Conservation (phyloP, 164 flowering plant species). For the Kingdonia uniflora region DNA sequence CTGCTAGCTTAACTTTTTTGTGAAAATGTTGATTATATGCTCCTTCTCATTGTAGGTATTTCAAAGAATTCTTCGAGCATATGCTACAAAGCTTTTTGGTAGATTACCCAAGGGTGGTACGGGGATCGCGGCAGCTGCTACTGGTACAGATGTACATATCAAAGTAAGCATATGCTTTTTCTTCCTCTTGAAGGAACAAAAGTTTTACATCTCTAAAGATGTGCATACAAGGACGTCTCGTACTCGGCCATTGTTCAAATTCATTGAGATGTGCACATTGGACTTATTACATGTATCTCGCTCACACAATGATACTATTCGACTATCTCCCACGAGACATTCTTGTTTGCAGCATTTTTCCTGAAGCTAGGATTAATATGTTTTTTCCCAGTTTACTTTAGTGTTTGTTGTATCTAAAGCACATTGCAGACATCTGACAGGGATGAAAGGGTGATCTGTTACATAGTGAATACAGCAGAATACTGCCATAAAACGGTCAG, state of each 20-base stretch:
- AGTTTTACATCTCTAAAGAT: too few relatives aligned
- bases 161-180: constrained; percentile 38
- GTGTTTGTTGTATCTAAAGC: constrained; percentile 1
- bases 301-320: too few relatives aligned
- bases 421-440: constrained; percentile 69
- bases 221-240: too few relatives aligned
- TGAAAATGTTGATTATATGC: too few relatives aligned
- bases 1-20: too few relatives aligned
- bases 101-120: constrained; percentile 90
- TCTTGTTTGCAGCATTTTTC: too few relatives aligned
- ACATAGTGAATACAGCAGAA: constrained; percentile 92
- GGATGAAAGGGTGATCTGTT: constrained; percentile 85
- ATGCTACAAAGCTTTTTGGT: constrained; percentile 78
- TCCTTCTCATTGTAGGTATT: constrained; percentile 40
- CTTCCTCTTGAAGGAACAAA: too few relatives aligned
- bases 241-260: too few relatives aligned
- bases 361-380: neutral
- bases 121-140: constrained; percentile 95
- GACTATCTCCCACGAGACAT: too few relatives aligned
- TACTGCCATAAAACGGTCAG: constrained; percentile 93
- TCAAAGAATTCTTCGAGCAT: constrained; percentile 80
- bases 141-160: constrained; percentile 96
- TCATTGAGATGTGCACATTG: too few relatives aligned
- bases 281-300: too few relatives aligned
- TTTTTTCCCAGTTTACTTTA: constrained; percentile 4